phyloP scores from a whole-genome alignment of 495 filamentous ascomycete species.

The Choiromyces venosus region DNA sequence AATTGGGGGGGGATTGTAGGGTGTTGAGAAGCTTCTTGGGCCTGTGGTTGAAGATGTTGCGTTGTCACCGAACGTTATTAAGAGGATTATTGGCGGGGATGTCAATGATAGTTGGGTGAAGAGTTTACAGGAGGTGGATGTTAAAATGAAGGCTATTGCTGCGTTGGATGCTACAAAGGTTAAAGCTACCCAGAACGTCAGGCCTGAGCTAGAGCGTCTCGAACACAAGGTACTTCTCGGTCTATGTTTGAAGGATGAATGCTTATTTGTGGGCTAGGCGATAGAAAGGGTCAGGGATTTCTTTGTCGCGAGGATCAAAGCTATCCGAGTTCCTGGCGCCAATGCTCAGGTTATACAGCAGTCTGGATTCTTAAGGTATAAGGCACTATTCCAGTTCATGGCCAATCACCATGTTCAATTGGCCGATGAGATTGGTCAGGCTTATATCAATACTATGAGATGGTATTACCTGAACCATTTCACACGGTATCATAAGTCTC shows the following conservation, averaged over 20 bases:
- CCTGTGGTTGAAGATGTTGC: slow-evolving; percentile 89
- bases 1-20: slow-evolving; percentile 29
- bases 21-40: slow-evolving; percentile 80
- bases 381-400: slow-evolving; percentile 79
- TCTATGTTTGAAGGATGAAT: not conserved
- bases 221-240: slow-evolving; percentile 61
- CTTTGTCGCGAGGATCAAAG: slow-evolving; percentile 86
- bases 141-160: slow-evolving; percentile 65
- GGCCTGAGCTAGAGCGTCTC: slow-evolving; percentile 74
- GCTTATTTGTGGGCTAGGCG: slow-evolving; percentile 52
- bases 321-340: slow-evolving; percentile 84
- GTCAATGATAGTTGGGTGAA: slow-evolving; percentile 89
- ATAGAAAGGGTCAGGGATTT: slow-evolving; percentile 90
- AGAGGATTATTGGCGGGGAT: slow-evolving; percentile 75
- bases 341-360: slow-evolving; percentile 96
- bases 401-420: slow-evolving; percentile 69
- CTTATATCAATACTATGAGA: slow-evolving; percentile 96
- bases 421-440: slow-evolving; percentile 80
- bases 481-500: slow-evolving; percentile 72
- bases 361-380: slow-evolving; percentile 77
- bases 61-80: slow-evolving; percentile 73
- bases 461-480: slow-evolving; percentile 97
- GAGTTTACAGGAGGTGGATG: slow-evolving; percentile 77
- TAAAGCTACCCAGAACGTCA: slow-evolving; percentile 75
- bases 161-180: slow-evolving; percentile 55